A percentile compares a stretch with the other conserved stretches of the same genome.
These are phyloP conservation scores for Delonix regia DNA, from an alignment of 306 rosid genomes.

Conservation along the genomic window DNA sequence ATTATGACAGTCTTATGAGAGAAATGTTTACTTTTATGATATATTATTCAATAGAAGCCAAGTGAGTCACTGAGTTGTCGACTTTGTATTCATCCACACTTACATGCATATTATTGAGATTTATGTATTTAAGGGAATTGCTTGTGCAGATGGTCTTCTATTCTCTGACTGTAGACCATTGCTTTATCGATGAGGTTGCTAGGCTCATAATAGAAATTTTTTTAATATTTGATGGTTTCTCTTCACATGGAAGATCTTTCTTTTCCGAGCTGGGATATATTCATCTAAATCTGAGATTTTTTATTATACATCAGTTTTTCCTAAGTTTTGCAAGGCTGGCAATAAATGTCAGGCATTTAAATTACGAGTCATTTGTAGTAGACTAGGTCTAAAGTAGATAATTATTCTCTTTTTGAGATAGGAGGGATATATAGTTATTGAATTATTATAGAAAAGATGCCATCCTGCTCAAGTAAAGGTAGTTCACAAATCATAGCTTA, in stretches of 20 bases:
- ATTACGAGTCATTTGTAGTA: neutral
- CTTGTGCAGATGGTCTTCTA: neutral
- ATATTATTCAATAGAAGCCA: neutral
- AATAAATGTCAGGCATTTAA: neutral
- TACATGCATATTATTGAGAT: neutral
- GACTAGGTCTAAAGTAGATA: neutral
- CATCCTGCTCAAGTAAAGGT: neutral
- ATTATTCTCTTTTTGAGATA: neutral
- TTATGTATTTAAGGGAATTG: conserved; percentile 14
- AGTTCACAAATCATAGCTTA: neutral
- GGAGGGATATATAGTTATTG: neutral
- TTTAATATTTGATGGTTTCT: conserved; percentile 14
- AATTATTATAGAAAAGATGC: neutral
- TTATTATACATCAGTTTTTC: neutral
- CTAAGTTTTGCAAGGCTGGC: neutral
- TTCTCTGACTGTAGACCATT: neutral
- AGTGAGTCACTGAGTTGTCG: neutral
- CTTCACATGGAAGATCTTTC: neutral
- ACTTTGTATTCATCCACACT: neutral
- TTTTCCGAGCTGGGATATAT: neutral
- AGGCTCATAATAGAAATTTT: neutral
- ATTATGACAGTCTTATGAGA: neutral
- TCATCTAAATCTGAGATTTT: neutral
- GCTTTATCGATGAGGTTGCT: neutral
- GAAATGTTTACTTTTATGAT: neutral